Evolutionary conservation across 2,329 filamentous ascomycete genomes (phyloP), one percentile per base, ranked within the genome.

Genomic region (Cercospora canescens): DNA sequence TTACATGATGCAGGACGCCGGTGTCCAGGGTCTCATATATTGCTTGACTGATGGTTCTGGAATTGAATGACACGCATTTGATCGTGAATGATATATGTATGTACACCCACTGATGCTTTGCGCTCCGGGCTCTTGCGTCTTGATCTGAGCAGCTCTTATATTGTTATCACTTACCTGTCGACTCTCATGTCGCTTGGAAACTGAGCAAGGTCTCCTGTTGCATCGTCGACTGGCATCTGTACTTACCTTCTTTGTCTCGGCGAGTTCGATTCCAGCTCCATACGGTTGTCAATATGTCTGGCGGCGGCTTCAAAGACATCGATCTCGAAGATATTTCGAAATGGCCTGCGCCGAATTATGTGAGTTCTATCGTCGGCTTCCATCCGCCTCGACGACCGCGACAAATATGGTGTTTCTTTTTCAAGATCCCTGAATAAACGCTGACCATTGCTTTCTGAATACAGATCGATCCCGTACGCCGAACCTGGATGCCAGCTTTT

Each of bases 401-500:
- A n/a, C n/a, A n/a, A n/a, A n/a, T n/a, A n/a, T n/a, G n/a, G n/a
- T n/a, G n/a, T n/a, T n/a, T n/a, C n/a, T n/a, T n/a, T n/a, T n/a
- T n/a, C n/a, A n/a, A n/a, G n/a, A n/a, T n/a, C n/a, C n/a, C n/a
- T n/a, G n/a, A 32, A 32, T 9, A 62, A 16, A 48, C 34, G 32
- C 28, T 55, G 28, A 55, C 52, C 28, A 32, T 55, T 18, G 14
- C 5, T 32, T 24, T 24, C 6, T 11, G 2, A 12, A 9, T 34
- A 8, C 21, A 55, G 52, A 32, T 56, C 24, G 60, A 73, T 24
- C 70, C 71, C 14, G 64, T 66, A 24, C 62, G 62, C 16, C 63
- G 70, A 56, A 50, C 57, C n/a, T 72, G 71, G 71, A 69, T 72
- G 64, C 71, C 71, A 8, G 70, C 66, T 12, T 72, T 73, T 28